A percentile compares a stretch with the other conserved stretches of the same genome.
Conservation (phyloP, 805 yeast genomes). For the Kodamaea laetipori region DNA sequence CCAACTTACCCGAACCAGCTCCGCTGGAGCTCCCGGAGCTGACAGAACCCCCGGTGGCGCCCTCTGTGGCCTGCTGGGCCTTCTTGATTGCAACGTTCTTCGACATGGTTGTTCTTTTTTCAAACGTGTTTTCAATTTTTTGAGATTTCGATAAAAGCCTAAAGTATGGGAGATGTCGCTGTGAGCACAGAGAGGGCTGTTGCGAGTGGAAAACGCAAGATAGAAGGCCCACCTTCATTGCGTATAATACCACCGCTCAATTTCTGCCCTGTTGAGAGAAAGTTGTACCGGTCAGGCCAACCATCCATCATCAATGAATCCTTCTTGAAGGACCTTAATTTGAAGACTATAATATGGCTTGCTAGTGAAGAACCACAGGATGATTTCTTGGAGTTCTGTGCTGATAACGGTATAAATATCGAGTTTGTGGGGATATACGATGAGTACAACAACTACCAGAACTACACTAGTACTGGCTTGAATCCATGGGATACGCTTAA, state of each 20-base stretch:
- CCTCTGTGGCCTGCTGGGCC: constrained; percentile 21
- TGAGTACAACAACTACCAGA: constrained; percentile 46
- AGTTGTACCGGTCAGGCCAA: constrained; percentile 87
- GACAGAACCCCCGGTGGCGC: constrained; percentile 1
- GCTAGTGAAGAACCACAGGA: constrained; percentile 96
- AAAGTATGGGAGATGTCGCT: background rate
- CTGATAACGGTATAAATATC: constrained; percentile 65
- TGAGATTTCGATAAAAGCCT: background rate
- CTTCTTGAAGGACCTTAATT: constrained; percentile 70
- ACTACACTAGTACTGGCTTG: constrained; percentile 26
- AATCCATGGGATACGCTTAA: constrained; percentile 97
- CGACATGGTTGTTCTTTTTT: constrained; percentile 30
- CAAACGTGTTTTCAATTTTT: constrained; percentile 6
- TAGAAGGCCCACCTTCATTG: constrained; percentile 55
- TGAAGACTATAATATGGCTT: constrained; percentile 87
- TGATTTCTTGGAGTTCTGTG: constrained; percentile 79
- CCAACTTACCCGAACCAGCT: constrained; percentile 8
- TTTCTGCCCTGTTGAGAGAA: constrained; percentile 91
- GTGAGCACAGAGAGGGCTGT: background rate
- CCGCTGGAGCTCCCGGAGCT: background rate
- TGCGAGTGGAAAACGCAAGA: constrained; percentile 15
- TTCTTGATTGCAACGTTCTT: constrained; percentile 36
- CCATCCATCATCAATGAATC: constrained; percentile 93
- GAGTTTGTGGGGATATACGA: constrained; percentile 83
- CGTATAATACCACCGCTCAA: constrained; percentile 91